A percentile compares a stretch with the other conserved stretches of the same genome.
Conservation (phyloP, 306 rosid genomes). For the Pueraria montana region DNA sequence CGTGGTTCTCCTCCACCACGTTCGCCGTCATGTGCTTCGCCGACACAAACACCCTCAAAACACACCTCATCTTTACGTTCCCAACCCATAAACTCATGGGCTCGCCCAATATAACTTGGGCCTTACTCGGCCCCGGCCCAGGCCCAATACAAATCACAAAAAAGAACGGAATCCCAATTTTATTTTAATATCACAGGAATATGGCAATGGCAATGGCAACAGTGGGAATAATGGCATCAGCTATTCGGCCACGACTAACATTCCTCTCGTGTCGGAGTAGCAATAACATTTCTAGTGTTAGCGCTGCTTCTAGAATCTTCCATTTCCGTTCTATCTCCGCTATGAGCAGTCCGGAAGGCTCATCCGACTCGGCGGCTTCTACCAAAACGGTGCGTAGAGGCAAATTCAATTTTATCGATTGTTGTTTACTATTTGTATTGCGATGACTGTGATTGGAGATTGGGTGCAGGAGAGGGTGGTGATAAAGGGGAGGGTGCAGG, state of each 20-base stretch:
- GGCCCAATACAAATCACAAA: not conserved
- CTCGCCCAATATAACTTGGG: constrained; percentile 26
- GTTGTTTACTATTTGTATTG: not conserved
- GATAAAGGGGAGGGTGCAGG: constrained; percentile 88
- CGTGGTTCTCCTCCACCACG: constrained; percentile 46
- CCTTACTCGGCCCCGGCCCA: not conserved
- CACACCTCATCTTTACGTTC: constrained; percentile 11
- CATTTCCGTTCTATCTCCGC: constrained; percentile 55
- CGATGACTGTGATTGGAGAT: not conserved
- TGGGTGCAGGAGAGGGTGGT: constrained; percentile 82
- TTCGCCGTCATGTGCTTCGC: constrained; percentile 64
- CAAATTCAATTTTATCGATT: not conserved
- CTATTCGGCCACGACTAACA: constrained; percentile 45
- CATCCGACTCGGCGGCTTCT: constrained; percentile 54
- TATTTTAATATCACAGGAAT: not conserved
- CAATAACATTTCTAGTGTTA: constrained; percentile 30
- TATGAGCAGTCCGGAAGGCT: constrained; percentile 60
- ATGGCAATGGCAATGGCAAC: constrained; percentile 63
- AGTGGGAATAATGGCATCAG: constrained; percentile 36
- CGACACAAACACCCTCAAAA: constrained; percentile 50
- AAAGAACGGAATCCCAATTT: not conserved
- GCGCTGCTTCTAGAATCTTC: constrained; percentile 59
- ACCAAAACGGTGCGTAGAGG: constrained; percentile 68
- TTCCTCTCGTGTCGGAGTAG: constrained; percentile 49
- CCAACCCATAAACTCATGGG: not conserved